phyloP scores from a whole-genome alignment of 2,329 filamentous ascomycete species.

The Aspergillus viridinutans region DNA sequence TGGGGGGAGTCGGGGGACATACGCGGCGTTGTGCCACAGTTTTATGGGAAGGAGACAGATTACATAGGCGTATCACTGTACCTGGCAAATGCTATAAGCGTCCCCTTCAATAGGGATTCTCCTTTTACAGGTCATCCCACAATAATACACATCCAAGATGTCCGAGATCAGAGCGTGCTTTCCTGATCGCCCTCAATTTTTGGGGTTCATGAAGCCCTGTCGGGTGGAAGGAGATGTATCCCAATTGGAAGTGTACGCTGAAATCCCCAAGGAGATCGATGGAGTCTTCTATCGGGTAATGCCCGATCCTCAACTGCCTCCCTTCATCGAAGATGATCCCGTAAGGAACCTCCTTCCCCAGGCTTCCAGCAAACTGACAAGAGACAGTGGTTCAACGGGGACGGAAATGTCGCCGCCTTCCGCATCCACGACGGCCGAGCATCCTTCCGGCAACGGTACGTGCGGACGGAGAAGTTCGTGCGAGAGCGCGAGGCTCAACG shows the following conservation, averaged over 20 bases:
- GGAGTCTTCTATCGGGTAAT: slow-evolving; percentile 51
- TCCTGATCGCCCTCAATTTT: slow-evolving; percentile 19
- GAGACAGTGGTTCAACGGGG: slow-evolving; percentile 36
- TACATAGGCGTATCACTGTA: too few species aligned
- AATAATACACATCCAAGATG: too few species aligned
- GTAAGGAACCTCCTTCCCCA: slow-evolving; percentile 6
- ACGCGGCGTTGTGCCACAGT: too few species aligned
- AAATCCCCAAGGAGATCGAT: slow-evolving; percentile 43
- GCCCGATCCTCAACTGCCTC: slow-evolving; percentile 44
- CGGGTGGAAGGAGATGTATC: slow-evolving; percentile 41
- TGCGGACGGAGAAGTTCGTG: slow-evolving; percentile 40
- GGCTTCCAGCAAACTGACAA: background rate
- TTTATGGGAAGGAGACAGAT: too few species aligned
- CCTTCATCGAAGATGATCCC: slow-evolving; percentile 28
- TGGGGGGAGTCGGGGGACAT: too few species aligned
- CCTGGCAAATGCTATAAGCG: too few species aligned
- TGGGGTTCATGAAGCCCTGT: slow-evolving; percentile 30
- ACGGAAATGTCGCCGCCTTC: slow-evolving; percentile 40
- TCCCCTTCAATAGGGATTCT: too few species aligned
- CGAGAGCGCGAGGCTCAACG: slow-evolving; percentile 36
- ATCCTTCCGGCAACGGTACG: slow-evolving; percentile 34
- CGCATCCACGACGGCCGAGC: slow-evolving; percentile 31
- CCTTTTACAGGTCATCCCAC: too few species aligned
- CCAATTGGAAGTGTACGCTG: slow-evolving; percentile 41
- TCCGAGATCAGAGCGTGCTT: background rate